phyloP scores from a whole-genome alignment of 2,329 filamentous ascomycete species.

The Fusarium tricinctum region DNA sequence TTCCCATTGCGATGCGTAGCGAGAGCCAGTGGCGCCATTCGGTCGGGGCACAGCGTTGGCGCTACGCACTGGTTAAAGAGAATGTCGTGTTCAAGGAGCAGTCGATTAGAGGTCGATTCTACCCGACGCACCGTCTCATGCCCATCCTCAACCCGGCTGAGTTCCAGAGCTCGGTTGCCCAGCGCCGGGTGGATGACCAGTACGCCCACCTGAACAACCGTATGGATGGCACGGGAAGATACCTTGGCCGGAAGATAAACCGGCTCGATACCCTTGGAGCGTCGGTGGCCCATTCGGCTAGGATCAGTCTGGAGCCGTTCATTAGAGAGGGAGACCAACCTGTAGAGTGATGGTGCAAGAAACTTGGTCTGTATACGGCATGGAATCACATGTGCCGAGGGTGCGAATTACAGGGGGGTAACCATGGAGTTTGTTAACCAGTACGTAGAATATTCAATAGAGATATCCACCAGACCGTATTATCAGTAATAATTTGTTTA shows the following conservation, averaged over 20 bases:
- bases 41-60: conserved; percentile 54
- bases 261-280: conserved; percentile 61
- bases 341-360: conserved; percentile 24
- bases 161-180: conserved; percentile 56
- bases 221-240: conserved; percentile 58
- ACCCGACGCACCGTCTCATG: conserved; percentile 68
- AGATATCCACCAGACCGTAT: conserved; percentile 11
- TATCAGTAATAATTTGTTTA: background rate
- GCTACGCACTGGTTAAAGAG: conserved; percentile 59
- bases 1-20: conserved; percentile 59
- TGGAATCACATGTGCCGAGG: conserved; percentile 25
- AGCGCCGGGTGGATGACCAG: conserved; percentile 60
- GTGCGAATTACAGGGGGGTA: background rate
- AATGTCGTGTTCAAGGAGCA: conserved; percentile 63
- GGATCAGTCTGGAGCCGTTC: conserved; percentile 54
- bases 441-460: conserved; percentile 18
- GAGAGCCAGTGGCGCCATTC: conserved; percentile 58
- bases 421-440: conserved; percentile 5
- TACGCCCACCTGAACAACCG: conserved; percentile 68
- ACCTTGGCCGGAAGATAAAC: conserved; percentile 59
- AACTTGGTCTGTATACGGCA: conserved; percentile 9
- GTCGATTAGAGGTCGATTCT: conserved; percentile 69
- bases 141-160: conserved; percentile 61
- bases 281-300: conserved; percentile 56
- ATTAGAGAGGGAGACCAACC: conserved; percentile 54